Base-by-base conservation (phyloP, 2,329 filamentous ascomycete genomes). In the Aaosphaeria pasadenensis region DNA sequence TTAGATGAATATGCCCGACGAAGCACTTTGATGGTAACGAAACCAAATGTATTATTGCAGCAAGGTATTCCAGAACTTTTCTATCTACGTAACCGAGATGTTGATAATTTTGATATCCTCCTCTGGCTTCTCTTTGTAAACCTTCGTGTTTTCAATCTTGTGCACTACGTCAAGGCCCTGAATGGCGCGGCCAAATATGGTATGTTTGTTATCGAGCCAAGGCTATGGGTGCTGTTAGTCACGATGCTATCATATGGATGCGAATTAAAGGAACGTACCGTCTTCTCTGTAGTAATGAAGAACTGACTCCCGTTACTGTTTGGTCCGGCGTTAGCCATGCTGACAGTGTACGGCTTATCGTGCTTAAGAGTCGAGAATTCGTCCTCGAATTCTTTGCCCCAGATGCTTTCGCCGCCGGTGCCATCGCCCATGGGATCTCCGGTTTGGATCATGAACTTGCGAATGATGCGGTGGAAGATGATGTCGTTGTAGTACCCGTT, bases 61-160 rank as follows among this genome's bases (percentile, higher is more conserved):
- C 17, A 24, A 24, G 17, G 17, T 24, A 24, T 24, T 24, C 17
- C 17, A 24, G 17, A 24, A 24, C 17, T 24, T 24, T 36, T 36
- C 33, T 4, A 6, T 42, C 47, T 53, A 67, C 32, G 62, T 55
- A 11, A 76, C 60, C 0, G 68, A 67, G 59, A 99, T 95, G 67
- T 89, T 96, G 49, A 99, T 83, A 58, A 99, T 95, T 74, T 96
- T 97, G 63, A 99, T 91, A 68, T 99, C 94, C 63, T 96, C 91
- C 70, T 95, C 89, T 1, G 94, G 94, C 76, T 92, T 95, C 74
- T 99, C 95, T 77, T 87, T 87, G 70, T 88, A 85, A 4, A 91
- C 91, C 66, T 87, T 88, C 11, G 82, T 80, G 67, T 95, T 96
- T 74, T 99, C 94, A 66, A 99, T 99, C 75, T 87, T 89, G 70